Percentiles rank a stretch among this genome's conserved stretches.
phyloP scores from a whole-genome alignment of 2,329 filamentous ascomycete genomes.

The Epichloe gansuensis region DNA sequence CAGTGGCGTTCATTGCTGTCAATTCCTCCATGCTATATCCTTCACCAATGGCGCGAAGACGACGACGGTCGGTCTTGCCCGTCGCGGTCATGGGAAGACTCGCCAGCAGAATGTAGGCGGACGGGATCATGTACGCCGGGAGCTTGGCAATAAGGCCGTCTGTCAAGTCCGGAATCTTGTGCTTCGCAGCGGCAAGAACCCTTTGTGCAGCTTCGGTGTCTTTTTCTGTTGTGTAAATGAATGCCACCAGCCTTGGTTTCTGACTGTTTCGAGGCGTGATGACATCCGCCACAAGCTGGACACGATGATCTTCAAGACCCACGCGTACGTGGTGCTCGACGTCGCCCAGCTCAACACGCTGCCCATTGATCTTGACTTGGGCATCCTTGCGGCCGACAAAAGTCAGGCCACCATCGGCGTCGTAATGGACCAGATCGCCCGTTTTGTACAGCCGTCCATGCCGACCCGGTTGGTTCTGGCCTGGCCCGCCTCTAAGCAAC shows the following conservation, averaged over 20 bases:
- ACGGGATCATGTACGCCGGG: conserved; percentile 9
- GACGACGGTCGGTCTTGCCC: conserved; percentile 9
- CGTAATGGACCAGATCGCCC: conserved; percentile 32
- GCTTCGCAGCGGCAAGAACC: not conserved
- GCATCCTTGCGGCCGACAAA: conserved; percentile 39
- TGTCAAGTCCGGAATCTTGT: not conserved
- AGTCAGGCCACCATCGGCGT: conserved; percentile 20
- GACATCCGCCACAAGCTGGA: no score
- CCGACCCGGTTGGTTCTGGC: conserved; percentile 4
- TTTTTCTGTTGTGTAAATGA: not conserved
- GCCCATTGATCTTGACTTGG: conserved; percentile 45
- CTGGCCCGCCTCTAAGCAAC: conserved; percentile 4
- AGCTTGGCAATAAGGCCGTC: conserved; percentile 7
- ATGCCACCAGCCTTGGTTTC: not conserved
- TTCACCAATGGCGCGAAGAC: conserved; percentile 3
- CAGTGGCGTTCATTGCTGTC: not conserved
- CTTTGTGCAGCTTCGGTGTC: no score
- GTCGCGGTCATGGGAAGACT: conserved; percentile 7
- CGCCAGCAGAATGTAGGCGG: conserved; percentile 10
- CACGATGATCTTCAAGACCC: no score
- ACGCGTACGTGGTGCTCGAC: conserved; percentile 9
- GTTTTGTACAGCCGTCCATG: conserved; percentile 27
- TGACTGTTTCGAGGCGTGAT: no score
- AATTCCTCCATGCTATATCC: not conserved
- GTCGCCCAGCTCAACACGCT: conserved; percentile 31